Conservation (phyloP, 139 green algal genomes). For the Microglena sp. region DNA sequence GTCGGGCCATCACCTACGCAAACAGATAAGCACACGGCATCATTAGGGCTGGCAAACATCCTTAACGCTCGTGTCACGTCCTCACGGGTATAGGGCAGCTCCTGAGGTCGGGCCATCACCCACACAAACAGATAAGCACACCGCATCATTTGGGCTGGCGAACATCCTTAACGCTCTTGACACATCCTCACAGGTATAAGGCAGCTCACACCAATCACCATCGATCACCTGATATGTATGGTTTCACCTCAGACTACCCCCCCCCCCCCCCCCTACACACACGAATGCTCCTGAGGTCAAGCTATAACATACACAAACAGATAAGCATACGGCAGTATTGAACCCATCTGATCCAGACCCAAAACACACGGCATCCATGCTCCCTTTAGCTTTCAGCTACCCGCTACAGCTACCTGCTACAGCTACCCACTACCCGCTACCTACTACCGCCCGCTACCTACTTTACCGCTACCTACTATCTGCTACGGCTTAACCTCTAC, state of each 20-base stretch:
- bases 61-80: slow-evolving; percentile 31
- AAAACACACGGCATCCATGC: not conserved
- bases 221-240: no score
- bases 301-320: slow-evolving; percentile 36
- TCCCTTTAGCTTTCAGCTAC: not conserved
- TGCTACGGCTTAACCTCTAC: no score
- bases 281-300: slow-evolving; percentile 15
- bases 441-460: no score
- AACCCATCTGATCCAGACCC: not conserved
- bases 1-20: slow-evolving; percentile 35
- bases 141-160: not conserved
- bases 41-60: slow-evolving; percentile 16
- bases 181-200: slow-evolving; percentile 26
- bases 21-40: not conserved
- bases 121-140: slow-evolving; percentile 6
- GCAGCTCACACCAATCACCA: no score
- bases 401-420: not conserved
- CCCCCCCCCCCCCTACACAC: no score
- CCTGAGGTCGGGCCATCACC: slow-evolving; percentile 25
- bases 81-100: slow-evolving; percentile 23
- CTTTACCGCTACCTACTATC: no score
- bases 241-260: no score
- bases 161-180: slow-evolving; percentile 31
- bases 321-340: not conserved
- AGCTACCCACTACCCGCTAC: not conserved